A percentile compares a stretch with the other conserved stretches of the same genome.
Conservation (phyloP, 106 monocot genomes). For the Chionographis japonica region DNA sequence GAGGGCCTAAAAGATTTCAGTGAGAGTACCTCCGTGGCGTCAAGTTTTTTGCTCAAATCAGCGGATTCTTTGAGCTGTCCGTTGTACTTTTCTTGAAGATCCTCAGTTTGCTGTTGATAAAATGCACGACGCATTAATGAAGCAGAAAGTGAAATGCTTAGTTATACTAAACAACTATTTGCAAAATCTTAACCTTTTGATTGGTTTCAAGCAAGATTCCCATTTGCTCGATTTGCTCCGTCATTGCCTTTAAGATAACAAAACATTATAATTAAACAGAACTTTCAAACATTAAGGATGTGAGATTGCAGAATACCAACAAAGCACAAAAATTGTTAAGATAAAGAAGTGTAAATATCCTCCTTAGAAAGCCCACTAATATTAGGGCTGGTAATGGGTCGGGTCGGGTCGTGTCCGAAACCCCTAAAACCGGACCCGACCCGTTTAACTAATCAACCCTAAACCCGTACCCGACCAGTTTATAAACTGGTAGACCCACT, state of each 20-base stretch:
- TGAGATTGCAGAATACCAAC: background rate
- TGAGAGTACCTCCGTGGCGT: constrained; percentile 62
- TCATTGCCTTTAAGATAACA: constrained; percentile 57
- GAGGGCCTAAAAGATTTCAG: background rate
- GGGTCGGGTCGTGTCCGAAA: no score
- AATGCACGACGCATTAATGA: background rate
- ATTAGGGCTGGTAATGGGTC: no score
- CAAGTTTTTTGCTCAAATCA: constrained; percentile 65
- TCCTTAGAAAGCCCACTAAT: no score
- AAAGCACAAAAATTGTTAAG: background rate
- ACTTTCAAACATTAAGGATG: background rate
- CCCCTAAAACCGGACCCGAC: no score
- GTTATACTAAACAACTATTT: background rate
- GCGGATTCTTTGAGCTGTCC: constrained; percentile 46
- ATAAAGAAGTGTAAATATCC: no score
- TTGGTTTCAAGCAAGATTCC: constrained; percentile 44
- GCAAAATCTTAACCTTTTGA: constrained; percentile 57
- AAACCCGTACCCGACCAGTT: no score
- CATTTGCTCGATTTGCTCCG: constrained; percentile 89
- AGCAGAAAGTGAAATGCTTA: background rate
- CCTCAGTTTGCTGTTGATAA: constrained; percentile 61
- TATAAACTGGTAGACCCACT: no score
- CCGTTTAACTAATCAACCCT: no score
- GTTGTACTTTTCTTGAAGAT: constrained; percentile 63
- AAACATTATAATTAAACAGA: background rate